Conservation (phyloP, 129 eudicot genomes). For the Chrysanthemum makinoi region DNA sequence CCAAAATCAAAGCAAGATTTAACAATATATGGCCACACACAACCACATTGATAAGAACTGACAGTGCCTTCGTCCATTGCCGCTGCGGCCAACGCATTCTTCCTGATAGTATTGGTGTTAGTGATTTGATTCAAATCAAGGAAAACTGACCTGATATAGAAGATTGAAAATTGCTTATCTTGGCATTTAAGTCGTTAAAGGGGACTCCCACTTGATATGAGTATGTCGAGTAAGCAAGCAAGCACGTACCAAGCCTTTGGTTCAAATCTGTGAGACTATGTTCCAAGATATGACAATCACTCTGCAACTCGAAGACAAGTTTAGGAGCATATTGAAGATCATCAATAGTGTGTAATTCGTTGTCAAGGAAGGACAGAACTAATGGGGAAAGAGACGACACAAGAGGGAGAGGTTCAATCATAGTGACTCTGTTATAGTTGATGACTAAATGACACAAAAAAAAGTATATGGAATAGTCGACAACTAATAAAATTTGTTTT, state of each 20-base stretch:
- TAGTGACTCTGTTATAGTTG: slow-evolving; percentile 19
- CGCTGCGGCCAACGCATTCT: too few species aligned
- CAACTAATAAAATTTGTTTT: too few species aligned
- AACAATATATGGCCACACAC: too few species aligned
- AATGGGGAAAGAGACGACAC: slow-evolving; percentile 54
- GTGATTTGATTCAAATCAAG: neutral
- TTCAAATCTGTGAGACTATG: slow-evolving; percentile 50
- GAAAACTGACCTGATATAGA: slow-evolving; percentile 31
- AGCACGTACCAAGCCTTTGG: slow-evolving; percentile 36
- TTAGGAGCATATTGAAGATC: slow-evolving; percentile 49
- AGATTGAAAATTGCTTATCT: slow-evolving; percentile 40
- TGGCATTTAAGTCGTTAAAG: slow-evolving; percentile 34
- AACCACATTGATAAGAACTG: too few species aligned
- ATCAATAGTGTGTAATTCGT: slow-evolving; percentile 40
- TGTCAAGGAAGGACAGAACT: slow-evolving; percentile 46
- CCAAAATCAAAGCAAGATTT: too few species aligned
- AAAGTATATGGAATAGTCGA: too few species aligned
- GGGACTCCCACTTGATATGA: slow-evolving; percentile 45
- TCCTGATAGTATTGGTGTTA: too few species aligned
- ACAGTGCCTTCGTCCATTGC: too few species aligned
- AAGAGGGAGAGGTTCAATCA: slow-evolving; percentile 49
- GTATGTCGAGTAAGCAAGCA: slow-evolving; percentile 47
- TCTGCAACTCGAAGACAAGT: slow-evolving; percentile 46
- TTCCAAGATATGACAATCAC: slow-evolving; percentile 44
- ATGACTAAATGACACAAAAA: neutral